Evolutionary conservation across 345 rosid genomes (phyloP), one percentile per base, ranked within the genome.

Genomic region (Citrus inodora): DNA sequence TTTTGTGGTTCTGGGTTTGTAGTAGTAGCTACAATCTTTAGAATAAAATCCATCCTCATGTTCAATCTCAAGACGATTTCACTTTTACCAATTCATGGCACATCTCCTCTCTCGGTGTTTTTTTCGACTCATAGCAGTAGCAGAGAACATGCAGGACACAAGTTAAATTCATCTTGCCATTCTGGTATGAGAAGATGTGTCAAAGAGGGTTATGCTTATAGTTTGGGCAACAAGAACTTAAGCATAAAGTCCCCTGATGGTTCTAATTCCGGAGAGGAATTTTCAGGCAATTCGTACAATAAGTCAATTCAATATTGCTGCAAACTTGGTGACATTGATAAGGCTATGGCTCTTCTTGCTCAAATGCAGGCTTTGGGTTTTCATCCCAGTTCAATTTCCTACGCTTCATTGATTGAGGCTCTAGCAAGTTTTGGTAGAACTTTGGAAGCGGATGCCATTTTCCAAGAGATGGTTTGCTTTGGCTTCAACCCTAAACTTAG

Each of bases 381-480:
- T 24, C 83, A 61, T 51, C 92, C 88, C 17, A 83, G 73, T 76
- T 80, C 80, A 11, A 61, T 42, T 25, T 84, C 92, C 0, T 90
- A 88, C 81, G 69, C 82, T 68, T 71, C 70, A 62, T 75, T 91
- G 80, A 84, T 90, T 67, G 90, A 88, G 72, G 59, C 89, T 27
- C 83, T 88, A 35, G 84, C 84, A 9, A 67, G 77, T 72, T 80
- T 78, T 74, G 91, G 93, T 13, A 84, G 95, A 81, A 88, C 88
- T 30, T 83, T 84, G 59, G 95, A 91, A 82, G 92, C 92, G 4
- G 93, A 92, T 46, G 88, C 89, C 67, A 66, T 92, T 75, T 87
- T 88, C 67, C 91, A 84, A 16, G 92, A 91, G 81, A 81, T 87
- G 84, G 11, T 76, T 2, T 80, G 71, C 63, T 75, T 70, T 51